Percentiles rank a stretch among this genome's conserved stretches.
Conservation (phyloP, 306 rosid species). For the Myrica gale region DNA sequence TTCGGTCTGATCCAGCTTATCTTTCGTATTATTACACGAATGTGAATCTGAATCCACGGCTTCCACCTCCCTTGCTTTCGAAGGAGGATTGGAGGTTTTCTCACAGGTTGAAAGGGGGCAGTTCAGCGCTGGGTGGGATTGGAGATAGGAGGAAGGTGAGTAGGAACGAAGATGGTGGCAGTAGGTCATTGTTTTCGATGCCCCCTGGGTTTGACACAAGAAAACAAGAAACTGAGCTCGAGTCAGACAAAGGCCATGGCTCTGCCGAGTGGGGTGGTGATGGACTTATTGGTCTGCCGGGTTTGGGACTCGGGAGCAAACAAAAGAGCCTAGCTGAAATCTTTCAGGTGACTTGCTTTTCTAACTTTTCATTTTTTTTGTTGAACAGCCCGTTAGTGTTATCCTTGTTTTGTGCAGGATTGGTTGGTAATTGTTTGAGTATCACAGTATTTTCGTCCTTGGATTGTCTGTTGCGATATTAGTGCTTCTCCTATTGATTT, state of each 20-base stretch:
- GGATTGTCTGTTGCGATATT: constrained; percentile 4
- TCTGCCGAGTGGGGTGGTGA: constrained; percentile 80
- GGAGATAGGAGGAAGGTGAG: constrained; percentile 76
- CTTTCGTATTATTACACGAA: constrained; percentile 68
- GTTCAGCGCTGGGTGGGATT: constrained; percentile 70
- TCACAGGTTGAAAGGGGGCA: constrained; percentile 71
- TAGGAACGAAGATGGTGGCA: constrained; percentile 51
- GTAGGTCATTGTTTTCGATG: constrained; percentile 56
- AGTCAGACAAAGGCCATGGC: constrained; percentile 50
- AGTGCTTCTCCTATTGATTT: constrained; percentile 4
- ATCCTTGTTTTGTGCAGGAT: constrained; percentile 2
- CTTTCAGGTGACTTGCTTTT: constrained; percentile 68
- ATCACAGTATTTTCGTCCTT: background rate
- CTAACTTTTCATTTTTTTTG: constrained; percentile 7
- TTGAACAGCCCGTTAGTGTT: background rate
- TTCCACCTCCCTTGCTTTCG: constrained; percentile 83
- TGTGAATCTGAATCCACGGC: constrained; percentile 80
- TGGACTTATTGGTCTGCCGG: constrained; percentile 80
- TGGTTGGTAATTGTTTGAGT: background rate
- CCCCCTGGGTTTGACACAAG: constrained; percentile 74
- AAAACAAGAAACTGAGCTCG: constrained; percentile 58
- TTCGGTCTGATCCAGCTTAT: constrained; percentile 94
- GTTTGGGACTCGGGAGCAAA: constrained; percentile 77
- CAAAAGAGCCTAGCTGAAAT: constrained; percentile 87
- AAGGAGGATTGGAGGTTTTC: constrained; percentile 88